Base-by-base conservation (phyloP, 148 eudicot genomes). In the Chenopodium quinoa region DNA sequence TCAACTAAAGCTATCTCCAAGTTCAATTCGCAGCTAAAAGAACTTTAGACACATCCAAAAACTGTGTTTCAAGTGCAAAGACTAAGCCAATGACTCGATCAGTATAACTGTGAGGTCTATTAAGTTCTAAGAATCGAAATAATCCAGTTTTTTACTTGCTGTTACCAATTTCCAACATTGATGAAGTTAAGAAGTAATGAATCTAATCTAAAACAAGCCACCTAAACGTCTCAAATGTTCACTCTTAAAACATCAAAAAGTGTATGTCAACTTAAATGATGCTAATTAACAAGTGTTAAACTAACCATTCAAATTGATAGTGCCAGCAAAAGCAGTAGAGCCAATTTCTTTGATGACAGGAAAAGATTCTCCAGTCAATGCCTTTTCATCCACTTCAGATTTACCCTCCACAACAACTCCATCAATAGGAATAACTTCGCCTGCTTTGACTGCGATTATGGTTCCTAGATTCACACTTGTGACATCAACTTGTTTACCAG, bases 331-430 rank as follows among this genome's bases (percentile, higher is more conserved):
- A 82, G 87, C 90, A 71, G 73, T 75, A n/a, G 86, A 69, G 63
- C 80, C 85, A n/a, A 75, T 65, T 62, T 87, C 84, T 73, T 89
- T 89, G 47, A 81, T 47, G 13, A 84, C 87, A 10, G 91, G 91
- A 22, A 89, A 87, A 34, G 87, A 84, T 72, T 89, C 91, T 44
- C 91, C 90, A 0, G 91, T 89, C 66, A 89, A 82, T 32, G 87
- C 85, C 80, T 87, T 89, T 85, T 89, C 90, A 27, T 85, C 89
- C 44, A 87, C 85, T 75, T 84, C 89, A 67, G 87, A 87, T 31
- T 77, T 82, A 46, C 89, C 89, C 65, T 80, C 87, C 34, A 87
- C 54, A 37, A 87, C 82, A 31, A 82, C 73, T 17, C 89, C 89
- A 69, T 87, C 89, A 4, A 82, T 81, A 8, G 87, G 89, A 66